Base-by-base conservation (phyloP, 2,329 filamentous ascomycete species). In the Sclerotinia spermophila region DNA sequence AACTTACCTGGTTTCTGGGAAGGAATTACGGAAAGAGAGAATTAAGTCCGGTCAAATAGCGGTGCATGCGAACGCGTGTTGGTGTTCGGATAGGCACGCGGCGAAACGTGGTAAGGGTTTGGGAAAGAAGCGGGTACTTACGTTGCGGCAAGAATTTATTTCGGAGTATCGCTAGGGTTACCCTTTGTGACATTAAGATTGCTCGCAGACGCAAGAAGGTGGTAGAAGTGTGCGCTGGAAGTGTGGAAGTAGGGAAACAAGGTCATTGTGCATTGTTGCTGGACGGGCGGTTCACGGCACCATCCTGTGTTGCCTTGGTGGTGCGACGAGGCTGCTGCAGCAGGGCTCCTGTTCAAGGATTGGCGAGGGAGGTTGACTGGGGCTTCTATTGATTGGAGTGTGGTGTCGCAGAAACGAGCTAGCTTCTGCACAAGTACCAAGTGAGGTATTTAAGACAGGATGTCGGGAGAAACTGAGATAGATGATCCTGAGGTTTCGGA, bases 401-500 rank as follows among this genome's bases (percentile, higher is more conserved):
- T 78, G 77, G 77, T 77, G 73, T 76, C 73, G 74, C 77, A 78
- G 70, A 73, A 70, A 73, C 72, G 71, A 73, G 68, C 73, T 75
- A 74, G 71, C 70, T 75, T 67, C 68, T 71, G 72, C 74, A 69
- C 68, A 68, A 71, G 66, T 61, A 66, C 67, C 60, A 74, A 72
- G 70, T 73, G 71, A 72, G 68, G 66, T 77, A 78, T 72, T 74
- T 78, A 78, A 76, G 77, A 75, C 75, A 78, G 72, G 72, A 79
- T 80, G 77, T 77, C 77, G 73, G 77, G 76, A 75, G 78, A 79
- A 76, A 78, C 73, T 77, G 77, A 79, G 71, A 75, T 77, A 72
- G 78, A 78, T 74, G 77, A 78, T 72, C 76, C 74, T 76, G 78
- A 79, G 72, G 71, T 78, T 72, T 79, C 78, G 71, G 79, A 79